Evolutionary conservation across 306 rosid genomes (phyloP), one percentile per base, ranked within the genome.

Genomic region (Parietaria judaica): DNA sequence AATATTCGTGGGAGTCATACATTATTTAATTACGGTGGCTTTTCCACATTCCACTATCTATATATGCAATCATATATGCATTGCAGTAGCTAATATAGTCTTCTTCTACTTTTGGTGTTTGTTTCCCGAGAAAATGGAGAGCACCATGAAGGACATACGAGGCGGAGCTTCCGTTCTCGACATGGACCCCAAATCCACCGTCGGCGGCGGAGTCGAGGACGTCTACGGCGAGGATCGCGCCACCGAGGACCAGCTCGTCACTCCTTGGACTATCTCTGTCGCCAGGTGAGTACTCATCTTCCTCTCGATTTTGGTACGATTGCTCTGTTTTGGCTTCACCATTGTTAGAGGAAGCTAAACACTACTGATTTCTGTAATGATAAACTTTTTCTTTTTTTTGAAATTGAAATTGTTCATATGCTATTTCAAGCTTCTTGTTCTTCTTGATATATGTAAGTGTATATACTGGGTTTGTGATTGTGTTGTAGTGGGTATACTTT

Each of bases 211-310:
- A 38, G 96, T 86, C 61, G 95, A 64, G 83, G 99, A 92, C 8
- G 36, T 86, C 55, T 84, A 88, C 77, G 96, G 99, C 0, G 96
- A 92, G 71, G 96, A 92, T 70, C 67, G 81, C 14, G 99, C 99
- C 74, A 83, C 96, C 6, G 95, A 84, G 79, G 90, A 82, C 12
- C 88, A 77, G 63, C 95, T 92, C 17, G 80, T 88, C 73, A 92
- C 95, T 65, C 99, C 99, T 4, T 84, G 96, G 99, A 82, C 86
- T 74, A 68, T 51, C 83, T 92, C 99, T 0, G 99, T 92, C 51
- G 95, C 99, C 60, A 92, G 99, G 99, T 86, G 35, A 16, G 36
- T 63, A 65, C 0, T 3, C 51, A 12, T 14, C 31, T 11, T 52
- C 49, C 36, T 37, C 11, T 11, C 41, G 7, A 14, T 50, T 51